Conservation (phyloP, 345 rosid species). For the Linum trigynum region DNA sequence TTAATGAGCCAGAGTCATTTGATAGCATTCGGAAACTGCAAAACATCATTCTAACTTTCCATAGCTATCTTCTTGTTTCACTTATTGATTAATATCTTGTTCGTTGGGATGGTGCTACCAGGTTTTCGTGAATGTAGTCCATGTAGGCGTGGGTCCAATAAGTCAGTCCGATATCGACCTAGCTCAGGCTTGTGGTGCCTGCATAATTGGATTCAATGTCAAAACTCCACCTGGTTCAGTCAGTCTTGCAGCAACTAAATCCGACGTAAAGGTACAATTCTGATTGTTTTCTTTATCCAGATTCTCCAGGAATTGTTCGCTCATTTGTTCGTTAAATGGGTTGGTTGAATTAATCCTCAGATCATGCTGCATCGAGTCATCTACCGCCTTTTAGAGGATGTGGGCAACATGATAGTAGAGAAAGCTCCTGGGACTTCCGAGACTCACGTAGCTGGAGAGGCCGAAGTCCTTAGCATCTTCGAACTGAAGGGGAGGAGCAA, state of each 20-base stretch:
- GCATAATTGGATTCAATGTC: conserved; percentile 72
- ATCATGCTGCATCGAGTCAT: conserved; percentile 66
- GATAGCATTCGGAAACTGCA: not conserved
- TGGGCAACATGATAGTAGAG: conserved; percentile 75
- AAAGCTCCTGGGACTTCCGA: conserved; percentile 80
- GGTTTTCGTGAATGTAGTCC: conserved; percentile 87
- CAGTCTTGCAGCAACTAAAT: conserved; percentile 42
- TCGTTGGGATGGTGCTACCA: conserved; percentile 18
- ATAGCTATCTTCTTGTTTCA: not conserved
- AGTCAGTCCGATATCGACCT: conserved; percentile 80
- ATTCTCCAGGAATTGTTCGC: too few species aligned
- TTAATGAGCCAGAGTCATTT: too few species aligned
- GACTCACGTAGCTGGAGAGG: conserved; percentile 77
- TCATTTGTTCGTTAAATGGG: too few species aligned
- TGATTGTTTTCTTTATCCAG: not conserved
- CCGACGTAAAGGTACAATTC: conserved; percentile 49
- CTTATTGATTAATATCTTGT: not conserved
- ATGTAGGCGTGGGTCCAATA: conserved; percentile 78
- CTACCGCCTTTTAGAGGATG: conserved; percentile 80
- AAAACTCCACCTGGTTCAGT: conserved; percentile 40
- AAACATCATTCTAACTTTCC: not conserved
- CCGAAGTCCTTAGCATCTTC: conserved; percentile 60
- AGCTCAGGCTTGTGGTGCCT: conserved; percentile 78
- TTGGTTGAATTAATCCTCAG: conserved; percentile 19
- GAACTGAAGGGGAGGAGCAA: conserved; percentile 80